phyloP scores from a whole-genome alignment of 495 filamentous ascomycete species.

The Staphylotrichum tortipilum region DNA sequence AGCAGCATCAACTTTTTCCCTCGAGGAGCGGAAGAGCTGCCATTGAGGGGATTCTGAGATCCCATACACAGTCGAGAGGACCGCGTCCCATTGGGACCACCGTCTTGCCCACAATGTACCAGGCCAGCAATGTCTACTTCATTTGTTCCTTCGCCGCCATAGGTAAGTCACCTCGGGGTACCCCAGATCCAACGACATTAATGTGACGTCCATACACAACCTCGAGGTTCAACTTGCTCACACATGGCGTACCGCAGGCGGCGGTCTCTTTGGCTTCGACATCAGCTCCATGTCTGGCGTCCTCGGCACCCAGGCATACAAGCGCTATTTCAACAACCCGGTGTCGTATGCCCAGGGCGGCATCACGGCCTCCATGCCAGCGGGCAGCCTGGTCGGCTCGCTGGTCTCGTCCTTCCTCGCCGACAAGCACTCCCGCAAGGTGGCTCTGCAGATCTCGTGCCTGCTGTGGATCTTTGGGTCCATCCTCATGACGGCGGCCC shows the following conservation, averaged over 20 bases:
- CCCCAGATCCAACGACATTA: not conserved
- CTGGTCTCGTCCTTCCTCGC: slow-evolving; percentile 57
- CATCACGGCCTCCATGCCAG: slow-evolving; percentile 64
- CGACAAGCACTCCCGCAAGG: slow-evolving; percentile 59
- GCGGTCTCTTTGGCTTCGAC: slow-evolving; percentile 65
- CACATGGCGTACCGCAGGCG: slow-evolving; percentile 32
- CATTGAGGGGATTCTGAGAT: too few species aligned
- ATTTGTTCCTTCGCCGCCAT: slow-evolving; percentile 62
- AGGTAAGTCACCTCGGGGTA: slow-evolving; percentile 29
- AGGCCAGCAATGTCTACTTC: slow-evolving; percentile 48
- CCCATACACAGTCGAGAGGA: too few species aligned
- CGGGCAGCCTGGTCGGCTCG: slow-evolving; percentile 66
- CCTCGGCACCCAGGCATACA: slow-evolving; percentile 53
- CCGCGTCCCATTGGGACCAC: too few species aligned
- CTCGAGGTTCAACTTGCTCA: not conserved
- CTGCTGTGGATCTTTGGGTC: slow-evolving; percentile 64
- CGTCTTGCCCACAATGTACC: slow-evolving; percentile 27
- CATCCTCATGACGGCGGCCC: slow-evolving; percentile 52
- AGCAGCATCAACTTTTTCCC: not conserved
- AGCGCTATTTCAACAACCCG: slow-evolving; percentile 50
- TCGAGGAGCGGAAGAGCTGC: too few species aligned
- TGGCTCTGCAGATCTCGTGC: slow-evolving; percentile 59
- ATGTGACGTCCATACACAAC: not conserved
- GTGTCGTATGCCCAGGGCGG: slow-evolving; percentile 50
- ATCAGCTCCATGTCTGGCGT: slow-evolving; percentile 64